phyloP scores from a whole-genome alignment of 768 basidiomycete genomes.

The Dioszegia aurantiaca region DNA sequence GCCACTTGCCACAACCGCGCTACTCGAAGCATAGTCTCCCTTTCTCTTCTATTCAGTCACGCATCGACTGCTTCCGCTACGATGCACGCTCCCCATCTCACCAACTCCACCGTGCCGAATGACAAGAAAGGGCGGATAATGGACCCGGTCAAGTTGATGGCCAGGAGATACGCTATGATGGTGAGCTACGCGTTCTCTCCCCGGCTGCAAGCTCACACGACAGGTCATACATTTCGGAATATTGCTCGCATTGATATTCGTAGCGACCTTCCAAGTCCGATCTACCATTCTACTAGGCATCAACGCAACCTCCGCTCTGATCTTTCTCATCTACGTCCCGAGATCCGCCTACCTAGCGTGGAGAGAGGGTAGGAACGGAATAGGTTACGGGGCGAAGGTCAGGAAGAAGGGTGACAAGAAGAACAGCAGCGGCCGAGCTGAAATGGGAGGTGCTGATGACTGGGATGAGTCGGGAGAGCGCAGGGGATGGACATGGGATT shows the following conservation, averaged over 20 bases:
- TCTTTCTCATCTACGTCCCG: constrained; percentile 10
- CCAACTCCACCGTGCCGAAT: neutral
- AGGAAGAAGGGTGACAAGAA: neutral
- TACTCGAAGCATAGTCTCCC: too few species aligned
- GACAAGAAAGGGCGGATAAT: neutral
- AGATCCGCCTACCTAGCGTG: constrained; percentile 1
- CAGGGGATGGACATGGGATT: constrained; percentile 12
- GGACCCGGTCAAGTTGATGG: constrained; percentile 1
- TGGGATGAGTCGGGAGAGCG: neutral
- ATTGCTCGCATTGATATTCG: constrained; percentile 7
- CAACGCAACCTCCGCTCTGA: constrained; percentile 4
- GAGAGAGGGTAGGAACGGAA: constrained; percentile 3
- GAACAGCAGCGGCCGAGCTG: neutral
- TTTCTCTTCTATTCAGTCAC: neutral
- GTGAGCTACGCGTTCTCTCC: neutral
- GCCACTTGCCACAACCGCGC: too few species aligned
- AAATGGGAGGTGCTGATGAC: neutral
- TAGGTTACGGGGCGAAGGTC: constrained; percentile 4
- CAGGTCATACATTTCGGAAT: constrained; percentile 1
- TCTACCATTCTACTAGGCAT: constrained; percentile 10
- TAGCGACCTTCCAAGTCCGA: constrained; percentile 8
- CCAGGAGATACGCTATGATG: too few species aligned
- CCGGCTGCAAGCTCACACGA: neutral
- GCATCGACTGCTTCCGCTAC: neutral
- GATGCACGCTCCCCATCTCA: neutral